Percentiles rank a stretch among this genome's conserved stretches.
These are phyloP conservation scores for Picea sitchensis DNA, from an alignment of 75 land plant species.

Conservation along the genomic window DNA sequence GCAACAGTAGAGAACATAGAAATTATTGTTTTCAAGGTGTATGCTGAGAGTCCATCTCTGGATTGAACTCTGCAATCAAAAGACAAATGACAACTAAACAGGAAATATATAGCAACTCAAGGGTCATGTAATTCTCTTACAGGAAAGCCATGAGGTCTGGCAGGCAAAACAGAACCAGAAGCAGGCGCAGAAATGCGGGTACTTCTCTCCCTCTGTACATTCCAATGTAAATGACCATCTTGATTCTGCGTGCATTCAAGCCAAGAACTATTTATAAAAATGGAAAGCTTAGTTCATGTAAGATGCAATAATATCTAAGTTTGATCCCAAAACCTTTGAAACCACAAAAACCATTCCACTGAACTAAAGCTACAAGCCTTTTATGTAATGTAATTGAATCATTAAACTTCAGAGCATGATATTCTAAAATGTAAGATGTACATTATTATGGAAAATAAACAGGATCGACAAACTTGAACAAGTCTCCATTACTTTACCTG, in stretches of 20 bases:
- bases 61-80: too few relatives aligned
- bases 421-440: too few relatives aligned
- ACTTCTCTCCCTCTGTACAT: neutral
- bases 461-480: neutral
- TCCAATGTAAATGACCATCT: slow-evolving; percentile 2
- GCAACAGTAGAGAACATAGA: too few relatives aligned
- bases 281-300: neutral
- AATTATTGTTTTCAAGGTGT: too few relatives aligned
- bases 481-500: neutral
- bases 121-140: neutral
- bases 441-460: too few relatives aligned
- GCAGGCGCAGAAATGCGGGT: neutral
- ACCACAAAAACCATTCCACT: too few relatives aligned
- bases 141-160: neutral
- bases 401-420: too few relatives aligned
- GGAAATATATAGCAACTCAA: neutral
- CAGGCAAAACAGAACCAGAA: neutral
- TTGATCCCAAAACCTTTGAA: too few relatives aligned
- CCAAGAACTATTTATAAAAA: neutral
- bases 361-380: too few relatives aligned
- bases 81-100: neutral
- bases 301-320: too few relatives aligned
- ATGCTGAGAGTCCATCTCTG: too few relatives aligned
- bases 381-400: too few relatives aligned
- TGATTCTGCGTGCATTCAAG: neutral